Base-by-base conservation (phyloP, 176 grass and related monocot species). In the Carex cristatella region DNA sequence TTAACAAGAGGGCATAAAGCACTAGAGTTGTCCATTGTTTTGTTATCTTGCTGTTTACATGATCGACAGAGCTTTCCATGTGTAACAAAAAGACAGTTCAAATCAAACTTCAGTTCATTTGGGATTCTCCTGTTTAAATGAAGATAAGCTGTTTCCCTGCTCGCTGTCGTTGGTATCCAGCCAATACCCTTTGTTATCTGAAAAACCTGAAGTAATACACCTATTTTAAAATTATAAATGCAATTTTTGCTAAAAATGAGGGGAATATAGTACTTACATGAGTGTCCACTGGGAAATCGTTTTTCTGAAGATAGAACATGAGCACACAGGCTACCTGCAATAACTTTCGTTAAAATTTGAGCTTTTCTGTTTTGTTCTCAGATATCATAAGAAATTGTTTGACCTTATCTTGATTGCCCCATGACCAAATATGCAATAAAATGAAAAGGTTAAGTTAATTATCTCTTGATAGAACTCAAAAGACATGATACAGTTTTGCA, bases 231-330 rank as follows among this genome's bases (percentile, higher is more conserved):
- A 86, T 16, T 49, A 10, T 56, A 10, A 65, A 61, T 3, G 1
- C 15, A 27, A 72, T 7, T 49, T 72, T 18, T 33, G 27, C 12
- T 13, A 14, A 67, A 10, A 42, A 84, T 30, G 2, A 82, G 49
- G 63, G 12, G 46, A 81, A 6, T 18, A 54, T 33, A 74, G 19
- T 40, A 53, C 85, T 1, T 83, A 97, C 94, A 91, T 97, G 94
- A 85, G 92, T 94, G 86, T 97, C 94, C 19, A 97, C 94, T 51
- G 92, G 92, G 88, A 97, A 97, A 88, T 97, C 92, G 11, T 97
- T 92, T 70, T 97, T 89, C 15, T 97, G 90, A 78, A 94, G 94
- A 85, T 92, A 92, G 83, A 97, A 97, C 94, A 97, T 97, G 83
- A 97, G 85, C 31, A 97, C 90, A 65, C 94, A 97, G 33, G 94